Evolutionary conservation across 352 stramenopile species (phyloP).

Genomic region (Phytopythium chamaehyphon): DNA sequence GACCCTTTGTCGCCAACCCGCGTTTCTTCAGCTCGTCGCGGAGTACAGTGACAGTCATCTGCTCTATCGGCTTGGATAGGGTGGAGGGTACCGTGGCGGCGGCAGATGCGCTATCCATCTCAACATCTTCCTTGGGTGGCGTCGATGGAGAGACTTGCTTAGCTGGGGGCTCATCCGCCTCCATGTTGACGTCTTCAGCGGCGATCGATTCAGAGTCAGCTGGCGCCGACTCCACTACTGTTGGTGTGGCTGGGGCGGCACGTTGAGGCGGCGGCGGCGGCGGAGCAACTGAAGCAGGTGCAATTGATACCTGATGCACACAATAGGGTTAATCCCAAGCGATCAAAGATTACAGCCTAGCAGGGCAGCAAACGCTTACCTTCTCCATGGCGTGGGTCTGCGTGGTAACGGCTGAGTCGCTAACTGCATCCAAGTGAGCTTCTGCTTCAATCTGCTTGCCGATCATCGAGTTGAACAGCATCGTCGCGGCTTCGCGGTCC

Average conservation of each 20-base stretch:
- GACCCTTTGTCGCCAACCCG: constrained; percentile 69
- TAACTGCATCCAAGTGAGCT: constrained; percentile 30
- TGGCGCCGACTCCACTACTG: constrained; percentile 9
- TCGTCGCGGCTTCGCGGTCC: constrained; percentile 71
- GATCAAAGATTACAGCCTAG: not conserved
- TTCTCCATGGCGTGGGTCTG: constrained; percentile 44
- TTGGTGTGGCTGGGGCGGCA: not conserved
- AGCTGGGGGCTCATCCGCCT: constrained; percentile 4
- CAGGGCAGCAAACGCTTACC: constrained; percentile 5
- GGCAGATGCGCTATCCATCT: constrained; percentile 44
- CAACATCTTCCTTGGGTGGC: constrained; percentile 32
- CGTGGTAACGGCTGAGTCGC: constrained; percentile 19
- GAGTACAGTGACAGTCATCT: constrained; percentile 72
- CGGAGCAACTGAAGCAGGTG: constrained; percentile 14
- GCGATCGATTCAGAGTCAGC: constrained; percentile 13
- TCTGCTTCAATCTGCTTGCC: constrained; percentile 65
- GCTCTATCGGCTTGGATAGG: constrained; percentile 66
- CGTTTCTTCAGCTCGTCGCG: constrained; percentile 74
- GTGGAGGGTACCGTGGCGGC: constrained; percentile 42
- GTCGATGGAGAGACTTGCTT: constrained; percentile 12
- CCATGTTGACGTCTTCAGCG: constrained; percentile 11
- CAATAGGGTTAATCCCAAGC: not conserved
- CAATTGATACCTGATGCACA: constrained; percentile 18
- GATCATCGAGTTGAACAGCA: constrained; percentile 74
- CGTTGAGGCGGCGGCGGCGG: constrained; percentile 25